phyloP scores from a whole-genome alignment of 2,329 filamentous ascomycete species.

The Aspergillus chevalieri region DNA sequence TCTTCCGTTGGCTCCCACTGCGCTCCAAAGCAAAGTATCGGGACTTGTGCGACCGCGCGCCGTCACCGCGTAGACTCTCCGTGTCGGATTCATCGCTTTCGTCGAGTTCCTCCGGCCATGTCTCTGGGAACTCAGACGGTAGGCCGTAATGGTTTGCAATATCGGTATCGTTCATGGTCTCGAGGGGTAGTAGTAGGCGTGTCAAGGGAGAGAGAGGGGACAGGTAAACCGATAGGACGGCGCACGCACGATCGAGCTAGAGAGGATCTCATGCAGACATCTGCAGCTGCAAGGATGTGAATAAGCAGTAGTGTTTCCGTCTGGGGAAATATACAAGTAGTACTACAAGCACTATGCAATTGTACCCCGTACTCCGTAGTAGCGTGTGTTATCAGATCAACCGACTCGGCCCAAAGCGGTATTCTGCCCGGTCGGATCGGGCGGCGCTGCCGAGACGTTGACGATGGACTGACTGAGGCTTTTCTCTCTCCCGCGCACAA shows the following conservation, averaged over 20 bases:
- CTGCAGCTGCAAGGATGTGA: constrained; percentile 7
- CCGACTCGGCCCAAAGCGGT: constrained; percentile 7
- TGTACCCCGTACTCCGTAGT: background rate
- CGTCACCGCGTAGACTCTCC: constrained; percentile 31
- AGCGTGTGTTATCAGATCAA: constrained; percentile 14
- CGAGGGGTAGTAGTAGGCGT: background rate
- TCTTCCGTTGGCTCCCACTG: constrained; percentile 60
- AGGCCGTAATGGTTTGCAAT: constrained; percentile 89
- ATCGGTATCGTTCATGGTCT: constrained; percentile 63
- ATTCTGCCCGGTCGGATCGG: constrained; percentile 16
- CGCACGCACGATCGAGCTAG: background rate
- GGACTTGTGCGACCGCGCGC: constrained; percentile 59
- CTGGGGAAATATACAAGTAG: too few species aligned
- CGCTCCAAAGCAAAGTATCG: constrained; percentile 80
- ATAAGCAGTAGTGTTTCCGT: background rate
- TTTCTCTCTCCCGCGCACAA: constrained; percentile 15
- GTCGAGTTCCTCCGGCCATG: constrained; percentile 82
- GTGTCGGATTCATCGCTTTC: constrained; percentile 62
- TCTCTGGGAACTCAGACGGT: constrained; percentile 66
- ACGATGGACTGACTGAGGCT: constrained; percentile 3
- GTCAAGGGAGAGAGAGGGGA: constrained; percentile 4
- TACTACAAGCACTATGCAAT: too few species aligned
- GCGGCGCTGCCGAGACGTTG: constrained; percentile 14
- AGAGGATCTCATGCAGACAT: constrained; percentile 9
- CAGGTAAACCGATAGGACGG: constrained; percentile 3